Conservation (phyloP, 208 protist genomes). For the Leishmania amazonensis region DNA sequence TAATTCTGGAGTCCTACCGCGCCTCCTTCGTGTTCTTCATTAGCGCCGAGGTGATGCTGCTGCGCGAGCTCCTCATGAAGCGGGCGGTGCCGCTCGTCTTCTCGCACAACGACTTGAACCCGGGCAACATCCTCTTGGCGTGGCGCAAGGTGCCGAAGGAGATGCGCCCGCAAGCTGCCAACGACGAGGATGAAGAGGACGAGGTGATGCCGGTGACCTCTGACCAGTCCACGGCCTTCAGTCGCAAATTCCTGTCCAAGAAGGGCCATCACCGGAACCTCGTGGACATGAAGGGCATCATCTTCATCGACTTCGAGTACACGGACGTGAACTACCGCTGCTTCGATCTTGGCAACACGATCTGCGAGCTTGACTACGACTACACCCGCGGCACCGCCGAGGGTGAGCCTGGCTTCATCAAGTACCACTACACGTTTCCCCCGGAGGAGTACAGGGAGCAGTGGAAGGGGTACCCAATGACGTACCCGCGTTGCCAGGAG, state of each 20-base stretch:
- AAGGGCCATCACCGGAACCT: conserved; percentile 67
- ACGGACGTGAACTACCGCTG: conserved; percentile 84
- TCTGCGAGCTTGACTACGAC: conserved; percentile 88
- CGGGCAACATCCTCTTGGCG: conserved; percentile 79
- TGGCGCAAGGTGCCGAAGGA: conserved; percentile 51
- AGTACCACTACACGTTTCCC: conserved; percentile 69
- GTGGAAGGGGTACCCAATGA: conserved; percentile 58
- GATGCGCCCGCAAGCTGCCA: conserved; percentile 24
- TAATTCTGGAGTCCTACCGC: conserved; percentile 48
- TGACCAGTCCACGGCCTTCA: conserved; percentile 47
- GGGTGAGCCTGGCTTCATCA: conserved; percentile 79
- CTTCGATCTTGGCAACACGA: conserved; percentile 83
- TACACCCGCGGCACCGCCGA: conserved; percentile 75
- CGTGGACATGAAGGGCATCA: conserved; percentile 72
- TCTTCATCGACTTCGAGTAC: conserved; percentile 91
- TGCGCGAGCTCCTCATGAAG: conserved; percentile 47
- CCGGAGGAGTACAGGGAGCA: conserved; percentile 41
- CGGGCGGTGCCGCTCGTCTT: conserved; percentile 65
- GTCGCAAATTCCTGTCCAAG: conserved; percentile 66
- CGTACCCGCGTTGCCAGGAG: conserved; percentile 76
- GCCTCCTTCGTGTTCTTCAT: conserved; percentile 49
- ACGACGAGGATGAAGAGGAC: conserved; percentile 39
- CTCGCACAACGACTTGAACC: conserved; percentile 88
- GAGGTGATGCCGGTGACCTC: conserved; percentile 51
- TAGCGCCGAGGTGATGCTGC: conserved; percentile 48